These are phyloP conservation scores for Lodderomyces metapsilosis DNA, from an alignment of 1,139 yeast species.

Conservation along the genomic window DNA sequence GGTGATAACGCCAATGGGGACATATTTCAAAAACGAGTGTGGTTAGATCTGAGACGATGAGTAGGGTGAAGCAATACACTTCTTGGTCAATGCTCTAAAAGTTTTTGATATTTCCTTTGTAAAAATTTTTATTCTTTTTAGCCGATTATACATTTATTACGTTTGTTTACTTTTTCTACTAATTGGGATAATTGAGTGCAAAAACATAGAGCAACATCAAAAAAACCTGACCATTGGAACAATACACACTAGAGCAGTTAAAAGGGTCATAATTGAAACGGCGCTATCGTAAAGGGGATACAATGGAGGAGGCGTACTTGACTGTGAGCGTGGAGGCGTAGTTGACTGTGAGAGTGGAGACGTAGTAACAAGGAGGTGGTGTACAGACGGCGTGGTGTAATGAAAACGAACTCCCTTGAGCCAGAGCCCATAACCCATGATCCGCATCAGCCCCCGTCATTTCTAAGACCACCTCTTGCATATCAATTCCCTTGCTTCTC, in stretches of 20 bases:
- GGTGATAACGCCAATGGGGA: slow-evolving; percentile 8
- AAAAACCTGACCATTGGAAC: neutral
- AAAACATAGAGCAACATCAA: neutral
- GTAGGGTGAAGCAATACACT: too few relatives aligned
- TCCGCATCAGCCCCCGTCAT: too few relatives aligned
- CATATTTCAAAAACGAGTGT: slow-evolving; percentile 1
- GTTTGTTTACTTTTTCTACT: slow-evolving; percentile 4
- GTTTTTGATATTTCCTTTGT: neutral
- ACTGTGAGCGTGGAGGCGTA: neutral
- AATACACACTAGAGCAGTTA: neutral
- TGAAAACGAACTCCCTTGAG: too few relatives aligned
- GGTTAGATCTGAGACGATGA: too few relatives aligned
- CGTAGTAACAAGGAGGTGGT: too few relatives aligned
- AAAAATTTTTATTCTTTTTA: neutral
- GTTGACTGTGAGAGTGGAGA: too few relatives aligned
- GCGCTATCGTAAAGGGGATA: neutral
- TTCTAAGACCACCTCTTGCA: too few relatives aligned
- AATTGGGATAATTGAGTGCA: slow-evolving; percentile 3
- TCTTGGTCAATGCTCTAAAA: neutral
- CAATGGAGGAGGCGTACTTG: neutral
- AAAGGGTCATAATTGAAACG: neutral
- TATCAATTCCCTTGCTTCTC: too few relatives aligned
- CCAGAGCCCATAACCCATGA: too few relatives aligned
- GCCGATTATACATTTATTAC: neutral
- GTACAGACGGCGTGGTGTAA: too few relatives aligned